A percentile compares a stretch with the other conserved stretches of the same genome.
These are phyloP conservation scores for Suhomyces choctaworum DNA, from an alignment of 1,139 yeast species.

Conservation along the genomic window DNA sequence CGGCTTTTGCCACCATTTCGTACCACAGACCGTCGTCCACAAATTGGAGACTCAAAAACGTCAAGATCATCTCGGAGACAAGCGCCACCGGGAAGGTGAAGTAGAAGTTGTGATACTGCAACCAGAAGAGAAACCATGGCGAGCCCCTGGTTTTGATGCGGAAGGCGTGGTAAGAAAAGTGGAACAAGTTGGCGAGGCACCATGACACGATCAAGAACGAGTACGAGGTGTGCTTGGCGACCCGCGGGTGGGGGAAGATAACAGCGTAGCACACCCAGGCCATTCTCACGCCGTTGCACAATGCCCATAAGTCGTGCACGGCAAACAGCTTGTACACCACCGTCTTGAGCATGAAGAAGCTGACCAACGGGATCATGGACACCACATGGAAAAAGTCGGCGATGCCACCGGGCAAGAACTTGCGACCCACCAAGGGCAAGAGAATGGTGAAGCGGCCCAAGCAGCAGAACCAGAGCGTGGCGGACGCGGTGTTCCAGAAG, in stretches of 20 bases:
- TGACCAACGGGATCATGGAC: slow-evolving; percentile 35
- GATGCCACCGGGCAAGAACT: slow-evolving; percentile 67
- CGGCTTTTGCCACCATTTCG: slow-evolving; percentile 28
- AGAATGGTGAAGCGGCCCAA: slow-evolving; percentile 51
- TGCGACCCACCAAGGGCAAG: slow-evolving; percentile 61
- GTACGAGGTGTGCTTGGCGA: slow-evolving; percentile 51
- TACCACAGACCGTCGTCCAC: slow-evolving; percentile 35
- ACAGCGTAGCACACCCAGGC: slow-evolving; percentile 48
- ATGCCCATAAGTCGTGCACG: slow-evolving; percentile 27
- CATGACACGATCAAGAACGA: slow-evolving; percentile 49
- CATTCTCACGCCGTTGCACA: slow-evolving; percentile 36
- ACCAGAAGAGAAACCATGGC: slow-evolving; percentile 35
- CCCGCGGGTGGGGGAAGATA: slow-evolving; percentile 47
- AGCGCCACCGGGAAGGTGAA: slow-evolving; percentile 48
- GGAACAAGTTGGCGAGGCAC: slow-evolving; percentile 43
- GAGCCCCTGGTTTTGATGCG: slow-evolving; percentile 38
- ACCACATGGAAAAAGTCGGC: slow-evolving; percentile 62
- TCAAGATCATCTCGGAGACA: slow-evolving; percentile 52
- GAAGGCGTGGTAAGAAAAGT: slow-evolving; percentile 51
- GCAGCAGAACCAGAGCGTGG: slow-evolving; percentile 55
- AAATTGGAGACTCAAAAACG: slow-evolving; percentile 51
- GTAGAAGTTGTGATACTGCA: slow-evolving; percentile 43
- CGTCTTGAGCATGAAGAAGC: slow-evolving; percentile 25
- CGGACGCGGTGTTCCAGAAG: slow-evolving; percentile 37
- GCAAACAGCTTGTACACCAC: slow-evolving; percentile 15